These are phyloP conservation scores for Mycosarcoma mackinlayi DNA, from an alignment of 1,284 basidiomycete genomes.

Conservation along the genomic window DNA sequence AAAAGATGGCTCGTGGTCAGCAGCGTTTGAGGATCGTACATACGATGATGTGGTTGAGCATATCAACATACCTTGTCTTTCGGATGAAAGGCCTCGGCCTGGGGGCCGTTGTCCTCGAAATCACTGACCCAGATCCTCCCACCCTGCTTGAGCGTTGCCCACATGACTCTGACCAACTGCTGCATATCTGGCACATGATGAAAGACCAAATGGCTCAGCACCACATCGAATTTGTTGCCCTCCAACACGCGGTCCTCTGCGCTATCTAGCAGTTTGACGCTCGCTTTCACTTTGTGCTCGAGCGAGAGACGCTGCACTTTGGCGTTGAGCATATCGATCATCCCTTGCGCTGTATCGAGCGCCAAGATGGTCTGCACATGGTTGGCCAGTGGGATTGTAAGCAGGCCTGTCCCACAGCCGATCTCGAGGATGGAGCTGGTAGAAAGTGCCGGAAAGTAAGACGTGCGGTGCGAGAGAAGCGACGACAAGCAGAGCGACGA, in stretches of 20 bases:
- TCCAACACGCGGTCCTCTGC: slow-evolving; percentile 32
- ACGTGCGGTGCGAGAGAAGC: slow-evolving; percentile 12
- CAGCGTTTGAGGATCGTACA: no score
- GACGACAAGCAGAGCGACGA: slow-evolving; percentile 29
- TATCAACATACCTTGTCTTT: slow-evolving; percentile 34
- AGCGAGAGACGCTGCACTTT: slow-evolving; percentile 9
- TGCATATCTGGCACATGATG: slow-evolving; percentile 46
- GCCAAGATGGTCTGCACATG: slow-evolving; percentile 28
- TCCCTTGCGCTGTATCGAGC: slow-evolving; percentile 37
- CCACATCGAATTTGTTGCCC: slow-evolving; percentile 25
- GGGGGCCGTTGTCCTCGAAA: slow-evolving; percentile 35
- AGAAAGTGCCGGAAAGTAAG: slow-evolving; percentile 11
- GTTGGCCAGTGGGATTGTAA: slow-evolving; percentile 28
- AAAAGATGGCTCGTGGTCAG: no score
- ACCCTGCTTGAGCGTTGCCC: slow-evolving; percentile 11
- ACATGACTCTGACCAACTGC: slow-evolving; percentile 30
- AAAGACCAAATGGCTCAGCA: slow-evolving; percentile 46
- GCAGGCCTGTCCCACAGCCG: slow-evolving; percentile 45
- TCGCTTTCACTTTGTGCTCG: slow-evolving; percentile 15
- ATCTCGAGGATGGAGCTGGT: slow-evolving; percentile 26
- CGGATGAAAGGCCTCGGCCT: slow-evolving; percentile 42
- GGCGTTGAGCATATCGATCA: slow-evolving; percentile 43
- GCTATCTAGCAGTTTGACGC: slow-evolving; percentile 39
- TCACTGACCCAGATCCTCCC: slow-evolving; percentile 39
- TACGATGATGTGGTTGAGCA: no score